phyloP scores from a whole-genome alignment of 1,284 basidiomycete species.

The Sanghuangporus baumii region DNA sequence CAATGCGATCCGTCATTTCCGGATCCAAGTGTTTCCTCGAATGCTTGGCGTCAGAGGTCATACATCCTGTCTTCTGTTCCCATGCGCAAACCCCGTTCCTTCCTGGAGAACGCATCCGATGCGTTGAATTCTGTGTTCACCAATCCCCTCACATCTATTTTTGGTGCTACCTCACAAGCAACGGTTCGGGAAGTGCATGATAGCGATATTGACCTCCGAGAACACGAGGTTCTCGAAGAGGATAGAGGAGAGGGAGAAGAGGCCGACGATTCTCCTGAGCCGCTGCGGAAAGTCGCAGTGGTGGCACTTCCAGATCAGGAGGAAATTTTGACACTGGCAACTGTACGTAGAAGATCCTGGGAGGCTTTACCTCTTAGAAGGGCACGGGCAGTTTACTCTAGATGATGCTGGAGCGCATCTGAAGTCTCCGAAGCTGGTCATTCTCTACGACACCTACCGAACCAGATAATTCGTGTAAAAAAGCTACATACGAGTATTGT shows the following conservation, averaged over 20 bases:
- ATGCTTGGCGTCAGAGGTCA: conserved; percentile 50
- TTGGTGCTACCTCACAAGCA: conserved; percentile 30
- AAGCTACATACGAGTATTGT: neutral
- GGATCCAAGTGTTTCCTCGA: conserved; percentile 26
- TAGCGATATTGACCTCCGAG: conserved; percentile 62
- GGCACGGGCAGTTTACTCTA: conserved; percentile 17
- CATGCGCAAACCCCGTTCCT: conserved; percentile 53
- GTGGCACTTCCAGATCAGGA: conserved; percentile 27
- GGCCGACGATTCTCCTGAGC: conserved; percentile 64
- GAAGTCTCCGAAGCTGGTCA: too few species aligned
- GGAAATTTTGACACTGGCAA: conserved; percentile 25
- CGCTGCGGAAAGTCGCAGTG: conserved; percentile 36
- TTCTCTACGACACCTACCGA: too few species aligned
- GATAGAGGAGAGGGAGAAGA: conserved; percentile 72
- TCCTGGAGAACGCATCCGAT: conserved; percentile 63
- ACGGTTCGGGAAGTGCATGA: conserved; percentile 60
- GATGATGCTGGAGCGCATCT: neutral
- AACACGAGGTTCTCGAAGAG: conserved; percentile 71
- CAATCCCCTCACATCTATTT: conserved; percentile 36
- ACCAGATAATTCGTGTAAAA: neutral
- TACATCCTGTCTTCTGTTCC: conserved; percentile 64
- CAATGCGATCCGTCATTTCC: conserved; percentile 58
- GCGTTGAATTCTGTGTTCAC: conserved; percentile 53
- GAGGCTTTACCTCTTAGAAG: conserved; percentile 33
- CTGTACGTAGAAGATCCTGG: conserved; percentile 34